phyloP scores from a whole-genome alignment of 768 basidiomycete genomes.

The Leccinum disarticulatum region DNA sequence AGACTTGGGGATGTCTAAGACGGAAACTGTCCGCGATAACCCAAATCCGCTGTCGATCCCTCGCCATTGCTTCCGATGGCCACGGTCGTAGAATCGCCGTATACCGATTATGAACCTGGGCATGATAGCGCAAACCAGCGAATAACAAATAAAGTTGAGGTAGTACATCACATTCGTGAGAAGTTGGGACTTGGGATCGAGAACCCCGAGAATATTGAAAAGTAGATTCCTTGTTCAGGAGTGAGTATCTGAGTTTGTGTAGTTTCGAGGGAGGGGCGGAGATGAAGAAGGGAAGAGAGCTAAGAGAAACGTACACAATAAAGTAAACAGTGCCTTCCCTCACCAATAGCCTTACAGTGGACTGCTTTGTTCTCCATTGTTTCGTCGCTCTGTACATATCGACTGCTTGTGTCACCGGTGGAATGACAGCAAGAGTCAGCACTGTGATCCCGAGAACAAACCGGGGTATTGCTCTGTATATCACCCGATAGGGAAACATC shows the following conservation, averaged over 20 bases:
- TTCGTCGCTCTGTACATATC: slow-evolving; percentile 8
- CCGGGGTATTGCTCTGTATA: slow-evolving; percentile 1
- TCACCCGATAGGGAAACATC: neutral
- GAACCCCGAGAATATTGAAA: neutral
- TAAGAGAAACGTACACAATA: neutral
- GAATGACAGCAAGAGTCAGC: neutral
- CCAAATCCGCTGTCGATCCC: neutral
- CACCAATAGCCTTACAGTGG: neutral
- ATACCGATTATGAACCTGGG: neutral
- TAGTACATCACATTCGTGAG: neutral
- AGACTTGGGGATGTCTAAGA: neutral
- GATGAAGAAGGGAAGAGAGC: neutral
- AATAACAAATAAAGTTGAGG: neutral
- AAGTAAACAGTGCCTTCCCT: neutral
- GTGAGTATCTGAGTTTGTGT: neutral
- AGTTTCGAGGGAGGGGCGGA: neutral
- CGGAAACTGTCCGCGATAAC: neutral
- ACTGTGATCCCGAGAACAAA: neutral
- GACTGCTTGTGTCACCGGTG: neutral
- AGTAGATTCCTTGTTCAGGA: neutral
- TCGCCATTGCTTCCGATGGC: neutral
- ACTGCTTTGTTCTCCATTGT: slow-evolving; percentile 4
- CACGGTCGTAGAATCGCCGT: neutral
- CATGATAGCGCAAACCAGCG: neutral
- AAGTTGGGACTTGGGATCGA: neutral